phyloP scores from a whole-genome alignment of 179 eudicot species.

The Sideroxylon spinosum region DNA sequence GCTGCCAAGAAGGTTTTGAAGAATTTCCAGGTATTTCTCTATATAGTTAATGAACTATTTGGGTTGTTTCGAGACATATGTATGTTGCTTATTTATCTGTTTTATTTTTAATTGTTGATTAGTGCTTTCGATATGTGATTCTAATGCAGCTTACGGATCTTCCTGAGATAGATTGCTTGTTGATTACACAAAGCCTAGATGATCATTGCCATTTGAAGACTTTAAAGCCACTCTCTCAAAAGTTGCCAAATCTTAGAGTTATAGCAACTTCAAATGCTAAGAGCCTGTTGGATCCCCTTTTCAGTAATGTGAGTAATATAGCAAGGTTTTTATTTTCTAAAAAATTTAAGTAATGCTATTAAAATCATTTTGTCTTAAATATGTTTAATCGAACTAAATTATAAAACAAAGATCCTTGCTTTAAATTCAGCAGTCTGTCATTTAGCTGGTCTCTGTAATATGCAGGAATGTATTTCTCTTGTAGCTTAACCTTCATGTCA shows the following conservation, averaged over 20 bases:
- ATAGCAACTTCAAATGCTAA: slow-evolving; percentile 88
- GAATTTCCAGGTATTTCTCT: slow-evolving; percentile 56
- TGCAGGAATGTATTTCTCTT: too few species aligned
- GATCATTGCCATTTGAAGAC: slow-evolving; percentile 96
- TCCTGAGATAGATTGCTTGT: slow-evolving; percentile 76
- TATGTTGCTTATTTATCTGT: neutral
- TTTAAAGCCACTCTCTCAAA: slow-evolving; percentile 69
- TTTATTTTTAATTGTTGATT: neutral
- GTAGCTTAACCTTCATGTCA: too few species aligned
- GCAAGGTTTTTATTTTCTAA: neutral
- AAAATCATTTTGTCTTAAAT: neutral
- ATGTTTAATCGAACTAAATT: neutral
- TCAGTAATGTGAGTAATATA: slow-evolving; percentile 51
- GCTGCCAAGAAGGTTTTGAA: slow-evolving; percentile 80
- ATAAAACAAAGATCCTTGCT: neutral
- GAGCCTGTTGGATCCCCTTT: slow-evolving; percentile 63
- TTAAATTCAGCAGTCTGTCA: neutral
- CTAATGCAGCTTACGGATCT: slow-evolving; percentile 70
- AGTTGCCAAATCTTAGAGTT: slow-evolving; percentile 62
- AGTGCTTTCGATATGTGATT: slow-evolving; percentile 13
- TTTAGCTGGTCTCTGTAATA: too few species aligned
- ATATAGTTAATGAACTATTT: neutral
- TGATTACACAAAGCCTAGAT: slow-evolving; percentile 91
- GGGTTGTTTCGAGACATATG: neutral
- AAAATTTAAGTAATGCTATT: neutral